Conservation (phyloP, 768 basidiomycete species). For the Trametes villosa region DNA sequence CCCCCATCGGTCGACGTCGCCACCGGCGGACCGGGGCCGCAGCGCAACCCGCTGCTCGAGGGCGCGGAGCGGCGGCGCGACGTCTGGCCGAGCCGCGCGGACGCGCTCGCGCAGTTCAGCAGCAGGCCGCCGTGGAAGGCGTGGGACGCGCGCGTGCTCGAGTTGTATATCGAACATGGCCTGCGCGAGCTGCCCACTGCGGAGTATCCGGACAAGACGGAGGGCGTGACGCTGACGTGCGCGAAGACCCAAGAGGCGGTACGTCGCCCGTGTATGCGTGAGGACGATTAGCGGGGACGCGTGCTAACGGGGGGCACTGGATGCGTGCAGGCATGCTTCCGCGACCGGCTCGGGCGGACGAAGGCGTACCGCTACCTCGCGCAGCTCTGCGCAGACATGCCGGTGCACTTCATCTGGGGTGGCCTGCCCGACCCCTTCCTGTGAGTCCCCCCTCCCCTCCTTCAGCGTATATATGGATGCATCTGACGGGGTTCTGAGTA, state of each 20-base stretch:
- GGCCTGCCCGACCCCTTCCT: conserved; percentile 38
- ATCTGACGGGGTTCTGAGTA: background rate
- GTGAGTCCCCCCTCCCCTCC: background rate
- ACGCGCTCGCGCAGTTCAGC: conserved; percentile 44
- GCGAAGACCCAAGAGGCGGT: conserved; percentile 49
- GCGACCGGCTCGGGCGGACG: conserved; percentile 40
- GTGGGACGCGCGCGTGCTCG: conserved; percentile 18
- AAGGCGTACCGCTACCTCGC: conserved; percentile 42
- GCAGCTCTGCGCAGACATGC: conserved; percentile 38
- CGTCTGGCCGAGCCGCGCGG: conserved; percentile 55
- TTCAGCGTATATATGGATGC: background rate
- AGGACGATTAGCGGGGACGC: too few species aligned
- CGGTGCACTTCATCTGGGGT: conserved; percentile 53
- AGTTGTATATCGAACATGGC: conserved; percentile 3
- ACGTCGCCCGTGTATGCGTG: conserved; percentile 1
- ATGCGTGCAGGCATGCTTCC: conserved; percentile 43
- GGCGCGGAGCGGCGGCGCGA: conserved; percentile 49
- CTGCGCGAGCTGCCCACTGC: conserved; percentile 42
- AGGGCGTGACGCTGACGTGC: conserved; percentile 56
- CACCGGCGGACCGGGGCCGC: too few species aligned
- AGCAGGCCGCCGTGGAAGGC: conserved; percentile 13
- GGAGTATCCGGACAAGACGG: conserved; percentile 47
- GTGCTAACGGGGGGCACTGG: too few species aligned
- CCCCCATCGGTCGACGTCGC: background rate
- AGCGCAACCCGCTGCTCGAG: conserved; percentile 27